phyloP scores from a whole-genome alignment of 495 filamentous ascomycete genomes.

The Recurvomyces mirabilis region DNA sequence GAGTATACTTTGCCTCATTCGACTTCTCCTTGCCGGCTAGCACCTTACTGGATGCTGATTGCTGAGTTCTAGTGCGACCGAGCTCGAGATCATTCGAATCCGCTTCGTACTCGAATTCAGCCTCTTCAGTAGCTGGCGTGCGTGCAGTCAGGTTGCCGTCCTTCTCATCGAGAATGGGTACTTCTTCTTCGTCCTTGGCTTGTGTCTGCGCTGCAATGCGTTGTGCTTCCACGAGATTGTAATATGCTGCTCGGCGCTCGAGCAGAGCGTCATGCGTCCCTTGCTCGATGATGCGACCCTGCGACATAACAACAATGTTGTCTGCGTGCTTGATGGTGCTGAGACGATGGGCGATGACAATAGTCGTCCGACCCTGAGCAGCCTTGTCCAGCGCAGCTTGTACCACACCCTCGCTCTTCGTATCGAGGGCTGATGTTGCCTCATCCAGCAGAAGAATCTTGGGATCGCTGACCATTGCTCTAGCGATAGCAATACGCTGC shows the following conservation, averaged over 20 bases:
- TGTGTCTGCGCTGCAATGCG: slow-evolving; percentile 52
- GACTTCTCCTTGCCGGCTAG: slow-evolving; percentile 45
- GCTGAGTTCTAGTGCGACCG: slow-evolving; percentile 51
- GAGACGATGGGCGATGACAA: slow-evolving; percentile 88
- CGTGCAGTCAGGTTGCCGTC: slow-evolving; percentile 21
- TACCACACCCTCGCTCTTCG: slow-evolving; percentile 87
- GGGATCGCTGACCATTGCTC: slow-evolving; percentile 87
- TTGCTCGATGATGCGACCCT: slow-evolving; percentile 80
- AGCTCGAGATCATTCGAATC: slow-evolving; percentile 53
- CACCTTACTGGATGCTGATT: slow-evolving; percentile 59
- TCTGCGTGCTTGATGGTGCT: slow-evolving; percentile 89
- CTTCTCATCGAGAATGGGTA: slow-evolving; percentile 29
- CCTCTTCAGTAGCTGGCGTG: slow-evolving; percentile 20
- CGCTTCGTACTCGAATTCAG: slow-evolving; percentile 11
- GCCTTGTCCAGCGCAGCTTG: slow-evolving; percentile 86
- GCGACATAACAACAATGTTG: slow-evolving; percentile 88
- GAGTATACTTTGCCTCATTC: slow-evolving; percentile 44
- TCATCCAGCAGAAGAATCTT: slow-evolving; percentile 92
- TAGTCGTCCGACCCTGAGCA: slow-evolving; percentile 82
- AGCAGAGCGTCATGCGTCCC: slow-evolving; percentile 68
- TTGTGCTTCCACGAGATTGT: slow-evolving; percentile 68
- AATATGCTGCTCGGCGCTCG: slow-evolving; percentile 51
- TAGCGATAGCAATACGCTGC: slow-evolving; percentile 80
- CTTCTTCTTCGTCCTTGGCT: slow-evolving; percentile 34
- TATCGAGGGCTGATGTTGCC: slow-evolving; percentile 90